These are phyloP conservation scores for Ceratocystiopsis sp. DNA, from an alignment of 2,329 filamentous ascomycete species.

Conservation along the genomic window DNA sequence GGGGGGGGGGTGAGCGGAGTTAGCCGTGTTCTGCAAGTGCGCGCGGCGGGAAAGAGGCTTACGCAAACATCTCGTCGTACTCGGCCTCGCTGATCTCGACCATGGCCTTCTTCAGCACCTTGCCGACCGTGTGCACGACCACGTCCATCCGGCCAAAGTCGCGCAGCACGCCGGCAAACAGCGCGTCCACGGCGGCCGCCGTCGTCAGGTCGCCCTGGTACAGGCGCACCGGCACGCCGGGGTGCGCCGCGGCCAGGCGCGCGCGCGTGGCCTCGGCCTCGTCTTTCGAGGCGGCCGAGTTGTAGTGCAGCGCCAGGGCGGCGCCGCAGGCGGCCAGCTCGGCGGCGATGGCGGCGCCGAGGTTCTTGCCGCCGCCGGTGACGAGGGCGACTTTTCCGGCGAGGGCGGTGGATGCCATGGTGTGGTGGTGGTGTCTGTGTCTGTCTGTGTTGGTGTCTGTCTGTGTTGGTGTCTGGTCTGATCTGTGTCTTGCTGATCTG, in stretches of 20 bases:
- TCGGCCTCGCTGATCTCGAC: constrained; percentile 25
- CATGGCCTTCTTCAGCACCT: constrained; percentile 29
- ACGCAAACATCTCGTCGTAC: constrained; percentile 30
- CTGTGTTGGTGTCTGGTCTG: not conserved
- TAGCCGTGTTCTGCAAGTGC: too few species aligned
- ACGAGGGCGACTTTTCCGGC: constrained; percentile 22
- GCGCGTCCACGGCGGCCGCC: constrained; percentile 19
- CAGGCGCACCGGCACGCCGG: constrained; percentile 18
- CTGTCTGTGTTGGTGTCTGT: not conserved
- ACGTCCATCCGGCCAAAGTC: constrained; percentile 30
- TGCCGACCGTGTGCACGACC: constrained; percentile 32
- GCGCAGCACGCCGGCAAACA: constrained; percentile 22
- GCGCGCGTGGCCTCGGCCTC: constrained; percentile 19
- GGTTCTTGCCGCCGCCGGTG: constrained; percentile 24
- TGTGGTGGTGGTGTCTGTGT: too few species aligned
- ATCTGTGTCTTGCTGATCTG: not conserved
- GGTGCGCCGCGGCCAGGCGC: constrained; percentile 18
- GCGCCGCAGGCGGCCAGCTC: constrained; percentile 20
- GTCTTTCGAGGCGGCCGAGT: constrained; percentile 21
- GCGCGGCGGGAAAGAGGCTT: constrained; percentile 6
- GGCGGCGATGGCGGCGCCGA: constrained; percentile 21
- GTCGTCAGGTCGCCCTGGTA: constrained; percentile 27
- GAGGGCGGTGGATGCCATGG: constrained; percentile 15
- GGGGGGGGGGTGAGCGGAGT: too few species aligned
- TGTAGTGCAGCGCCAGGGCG: constrained; percentile 18